Base-by-base conservation (phyloP, 2,329 filamentous ascomycete genomes). In the Tolypocladium nubicola region DNA sequence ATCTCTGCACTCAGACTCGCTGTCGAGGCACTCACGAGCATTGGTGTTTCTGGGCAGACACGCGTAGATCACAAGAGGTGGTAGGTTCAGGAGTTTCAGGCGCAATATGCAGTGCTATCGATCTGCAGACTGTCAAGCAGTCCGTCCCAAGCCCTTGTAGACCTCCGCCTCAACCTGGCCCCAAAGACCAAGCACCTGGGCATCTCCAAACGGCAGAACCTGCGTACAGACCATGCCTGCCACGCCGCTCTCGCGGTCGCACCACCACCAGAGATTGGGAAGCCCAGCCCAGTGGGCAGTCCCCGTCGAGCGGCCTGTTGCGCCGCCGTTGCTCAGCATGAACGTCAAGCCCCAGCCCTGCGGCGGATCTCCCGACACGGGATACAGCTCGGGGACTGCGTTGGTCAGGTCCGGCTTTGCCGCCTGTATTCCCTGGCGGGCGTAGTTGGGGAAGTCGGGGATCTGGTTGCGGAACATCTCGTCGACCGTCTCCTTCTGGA, bases 381-480 rank as follows among this genome's bases (percentile, higher is more conserved):
- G 74, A 62, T 80, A 85, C 14, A 86, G 56, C 37, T 84, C 79
- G 0, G 74, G 69, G 1, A 78, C 60, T 0, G 68, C 65, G 61
- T 80, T 79, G 2, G 76, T 75, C 10, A 81, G 68, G 16, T 77
- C 70, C 0, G 76, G 75, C 60, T 81, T 82, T 0, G 78, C 70
- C 1, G 75, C 73, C 0, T 75, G 67, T 2, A 81, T 71, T 2
- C 64, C 63, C 58, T 74, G 70, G 1, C 78, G 73, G 1, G 74
- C 74, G 57, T 81, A 83, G 60, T 84, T 64, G 0, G 82, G 81
- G 53, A 79, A 75, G 1, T 77, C 59, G 0, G 79, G 75, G 54
- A 86, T 78, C 61, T 85, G 84, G 65, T 89, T 88, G 57, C 73
- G 73, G 67, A 84, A 88, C 81, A 89, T 86, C 38, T 79, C 69